Conservation (phyloP, 148 eudicot species). For the Fagopyrum esculentum region DNA sequence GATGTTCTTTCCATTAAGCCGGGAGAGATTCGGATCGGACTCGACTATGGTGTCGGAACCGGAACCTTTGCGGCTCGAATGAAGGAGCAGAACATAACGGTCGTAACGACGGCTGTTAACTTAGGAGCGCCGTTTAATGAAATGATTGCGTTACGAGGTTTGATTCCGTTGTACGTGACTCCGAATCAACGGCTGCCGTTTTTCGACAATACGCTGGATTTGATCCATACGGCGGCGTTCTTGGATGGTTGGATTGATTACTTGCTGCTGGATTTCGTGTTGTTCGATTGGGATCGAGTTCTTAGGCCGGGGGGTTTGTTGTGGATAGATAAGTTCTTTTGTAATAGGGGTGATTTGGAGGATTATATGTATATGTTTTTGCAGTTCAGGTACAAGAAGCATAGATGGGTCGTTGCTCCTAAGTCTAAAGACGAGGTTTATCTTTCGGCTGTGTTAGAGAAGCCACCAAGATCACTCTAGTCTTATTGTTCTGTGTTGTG, state of each 20-base stretch:
- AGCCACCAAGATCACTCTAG: conserved; percentile 61
- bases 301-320: conserved; percentile 92
- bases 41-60: conserved; percentile 85
- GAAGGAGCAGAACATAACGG: conserved; percentile 76
- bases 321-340: conserved; percentile 91
- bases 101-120: conserved; percentile 76
- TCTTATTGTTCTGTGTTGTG: conserved; percentile 16
- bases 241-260: conserved; percentile 94
- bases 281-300: conserved; percentile 90
- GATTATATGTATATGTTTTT: conserved; percentile 97
- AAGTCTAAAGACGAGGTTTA: conserved; percentile 84
- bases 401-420: conserved; percentile 71
- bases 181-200: conserved; percentile 86
- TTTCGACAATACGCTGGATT: conserved; percentile 84
- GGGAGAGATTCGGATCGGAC: conserved; percentile 80
- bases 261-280: conserved; percentile 65
- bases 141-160: conserved; percentile 81
- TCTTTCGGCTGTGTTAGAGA: conserved; percentile 76
- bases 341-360: conserved; percentile 69
- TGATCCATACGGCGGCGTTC: conserved; percentile 77
- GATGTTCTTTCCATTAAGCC: conserved; percentile 69
- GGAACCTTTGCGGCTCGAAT: conserved; percentile 92
- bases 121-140: conserved; percentile 94
- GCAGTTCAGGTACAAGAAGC: conserved; percentile 96
- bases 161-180: conserved; percentile 66